Conservation (phyloP, 148 eudicot genomes). For the Cornus suecica region DNA sequence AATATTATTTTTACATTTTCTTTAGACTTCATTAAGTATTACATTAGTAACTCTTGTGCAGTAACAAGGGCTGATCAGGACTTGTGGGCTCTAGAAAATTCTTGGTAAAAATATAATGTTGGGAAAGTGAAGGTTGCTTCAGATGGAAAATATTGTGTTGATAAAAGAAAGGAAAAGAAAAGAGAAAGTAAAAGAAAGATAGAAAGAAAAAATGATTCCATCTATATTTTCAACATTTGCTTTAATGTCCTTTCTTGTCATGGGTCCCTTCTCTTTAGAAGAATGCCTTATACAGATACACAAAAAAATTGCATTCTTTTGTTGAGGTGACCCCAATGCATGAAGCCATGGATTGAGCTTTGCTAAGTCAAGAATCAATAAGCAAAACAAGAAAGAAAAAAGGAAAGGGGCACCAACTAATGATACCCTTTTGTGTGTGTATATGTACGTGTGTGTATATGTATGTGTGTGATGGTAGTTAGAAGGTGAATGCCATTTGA, state of each 20-base stretch:
- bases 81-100: background rate
- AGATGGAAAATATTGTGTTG: constrained; percentile 4
- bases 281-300: constrained; percentile 11
- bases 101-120: constrained; percentile 1
- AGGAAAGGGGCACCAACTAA: background rate
- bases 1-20: background rate
- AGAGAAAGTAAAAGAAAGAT: background rate
- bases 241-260: constrained; percentile 18
- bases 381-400: background rate
- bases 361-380: background rate
- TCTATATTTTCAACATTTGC: constrained; percentile 14
- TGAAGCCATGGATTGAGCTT: background rate
- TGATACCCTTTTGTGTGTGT: background rate
- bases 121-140: constrained; percentile 21
- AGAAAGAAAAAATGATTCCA: constrained; percentile 10
- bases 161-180: background rate
- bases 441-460: background rate
- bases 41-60: background rate
- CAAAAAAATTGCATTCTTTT: background rate
- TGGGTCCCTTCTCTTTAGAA: constrained; percentile 19
- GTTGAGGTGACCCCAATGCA: constrained; percentile 32
- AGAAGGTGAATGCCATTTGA: background rate
- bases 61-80: background rate
- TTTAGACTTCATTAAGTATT: background rate
- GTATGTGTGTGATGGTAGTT: too few species aligned